Evolutionary conservation across 352 stramenopile species (phyloP).

Genomic region (Pythium phragmiticola): DNA sequence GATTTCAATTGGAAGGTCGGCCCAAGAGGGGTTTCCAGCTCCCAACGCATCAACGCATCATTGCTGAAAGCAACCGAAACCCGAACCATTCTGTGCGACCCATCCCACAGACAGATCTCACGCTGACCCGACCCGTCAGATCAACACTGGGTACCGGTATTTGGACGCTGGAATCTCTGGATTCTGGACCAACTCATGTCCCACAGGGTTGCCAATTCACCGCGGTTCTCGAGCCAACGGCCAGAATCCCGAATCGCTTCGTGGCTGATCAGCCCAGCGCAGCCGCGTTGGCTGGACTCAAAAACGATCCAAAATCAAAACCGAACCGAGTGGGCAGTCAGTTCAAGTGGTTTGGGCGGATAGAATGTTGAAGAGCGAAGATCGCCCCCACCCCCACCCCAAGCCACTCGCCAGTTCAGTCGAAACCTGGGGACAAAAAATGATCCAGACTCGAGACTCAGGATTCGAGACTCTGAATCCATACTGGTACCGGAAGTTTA

Average conservation of each 20-base stretch:
- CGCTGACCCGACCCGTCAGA: background rate
- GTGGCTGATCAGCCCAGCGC: constrained; percentile 6
- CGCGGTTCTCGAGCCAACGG: background rate
- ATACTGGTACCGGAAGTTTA: too few relatives aligned
- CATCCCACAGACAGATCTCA: constrained; percentile 16
- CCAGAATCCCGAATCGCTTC: background rate
- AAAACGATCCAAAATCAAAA: constrained; percentile 19
- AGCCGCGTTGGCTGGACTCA: constrained; percentile 22
- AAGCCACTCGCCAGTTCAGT: constrained; percentile 24
- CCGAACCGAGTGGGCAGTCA: constrained; percentile 13
- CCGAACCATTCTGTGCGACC: constrained; percentile 16
- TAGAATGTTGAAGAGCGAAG: constrained; percentile 26
- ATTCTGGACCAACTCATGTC: constrained; percentile 6
- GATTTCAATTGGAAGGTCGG: background rate
- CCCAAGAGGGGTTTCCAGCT: too few relatives aligned
- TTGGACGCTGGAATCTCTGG: background rate
- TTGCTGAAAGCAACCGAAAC: constrained; percentile 19
- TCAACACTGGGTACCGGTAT: background rate
- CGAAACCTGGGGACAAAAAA: background rate
- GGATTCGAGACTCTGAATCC: too few relatives aligned
- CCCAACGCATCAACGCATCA: constrained; percentile 11
- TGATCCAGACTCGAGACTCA: too few relatives aligned
- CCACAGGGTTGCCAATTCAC: background rate
- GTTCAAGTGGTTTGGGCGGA: constrained; percentile 12
- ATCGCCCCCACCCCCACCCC: constrained; percentile 4